Evolutionary conservation across 768 basidiomycete species (phyloP).

Genomic region (Collybia mongolica): DNA sequence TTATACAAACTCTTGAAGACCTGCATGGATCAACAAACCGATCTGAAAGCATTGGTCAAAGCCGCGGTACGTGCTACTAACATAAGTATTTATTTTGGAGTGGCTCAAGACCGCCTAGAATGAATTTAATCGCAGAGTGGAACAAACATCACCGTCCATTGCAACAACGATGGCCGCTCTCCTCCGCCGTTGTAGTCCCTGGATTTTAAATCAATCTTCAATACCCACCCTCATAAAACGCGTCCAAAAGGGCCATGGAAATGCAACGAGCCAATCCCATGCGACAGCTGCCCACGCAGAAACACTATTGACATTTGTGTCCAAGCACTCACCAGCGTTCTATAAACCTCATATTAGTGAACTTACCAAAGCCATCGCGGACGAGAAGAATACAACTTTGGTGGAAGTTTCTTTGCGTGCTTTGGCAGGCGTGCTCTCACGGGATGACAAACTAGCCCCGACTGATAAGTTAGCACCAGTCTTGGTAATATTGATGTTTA

Average conservation of each 20-base stretch:
- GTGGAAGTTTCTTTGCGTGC: constrained; percentile 76
- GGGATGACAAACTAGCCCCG: constrained; percentile 55
- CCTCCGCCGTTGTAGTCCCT: constrained; percentile 67
- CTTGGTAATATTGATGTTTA: not conserved
- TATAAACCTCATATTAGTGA: constrained; percentile 75
- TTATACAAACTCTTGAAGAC: constrained; percentile 83
- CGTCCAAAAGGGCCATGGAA: constrained; percentile 46
- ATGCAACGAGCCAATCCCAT: constrained; percentile 30
- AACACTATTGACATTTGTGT: constrained; percentile 54
- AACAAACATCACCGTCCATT: constrained; percentile 62
- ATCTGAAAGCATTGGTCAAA: constrained; percentile 79
- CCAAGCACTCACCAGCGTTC: constrained; percentile 75
- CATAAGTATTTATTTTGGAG: not conserved
- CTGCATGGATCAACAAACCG: constrained; percentile 81
- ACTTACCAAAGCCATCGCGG: constrained; percentile 69
- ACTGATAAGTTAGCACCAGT: constrained; percentile 61
- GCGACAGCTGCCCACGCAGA: constrained; percentile 46
- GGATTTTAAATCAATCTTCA: constrained; percentile 82
- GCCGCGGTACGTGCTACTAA: constrained; percentile 52
- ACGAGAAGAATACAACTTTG: constrained; percentile 52
- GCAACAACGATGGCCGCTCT: constrained; percentile 68
- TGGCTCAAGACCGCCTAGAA: constrained; percentile 35
- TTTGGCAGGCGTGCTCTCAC: constrained; percentile 62
- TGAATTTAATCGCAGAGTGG: constrained; percentile 78
- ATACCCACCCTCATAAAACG: constrained; percentile 79